Conservation (phyloP, 1,284 basidiomycete genomes). For the Hymenochaete sp. region DNA sequence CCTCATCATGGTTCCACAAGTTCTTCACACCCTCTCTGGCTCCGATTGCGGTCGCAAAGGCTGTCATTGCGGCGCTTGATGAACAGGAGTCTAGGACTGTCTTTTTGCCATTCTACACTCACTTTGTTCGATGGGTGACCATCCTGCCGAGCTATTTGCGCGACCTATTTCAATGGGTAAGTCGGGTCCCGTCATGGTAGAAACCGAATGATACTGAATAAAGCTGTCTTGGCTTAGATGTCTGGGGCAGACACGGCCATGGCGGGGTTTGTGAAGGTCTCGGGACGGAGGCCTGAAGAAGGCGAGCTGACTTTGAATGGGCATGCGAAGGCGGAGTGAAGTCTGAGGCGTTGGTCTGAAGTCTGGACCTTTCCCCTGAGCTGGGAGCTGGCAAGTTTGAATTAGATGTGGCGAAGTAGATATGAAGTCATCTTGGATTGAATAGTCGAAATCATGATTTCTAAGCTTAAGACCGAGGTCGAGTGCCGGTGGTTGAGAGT, state of each 20-base stretch:
- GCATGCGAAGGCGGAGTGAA: not conserved
- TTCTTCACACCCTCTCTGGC: slow-evolving; percentile 71
- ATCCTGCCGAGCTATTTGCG: slow-evolving; percentile 62
- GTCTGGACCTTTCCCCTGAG: too few species aligned
- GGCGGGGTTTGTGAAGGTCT: slow-evolving; percentile 39
- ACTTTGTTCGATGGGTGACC: slow-evolving; percentile 47
- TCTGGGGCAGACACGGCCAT: slow-evolving; percentile 41
- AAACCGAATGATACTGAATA: slow-evolving; percentile 20
- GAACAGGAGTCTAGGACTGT: slow-evolving; percentile 66
- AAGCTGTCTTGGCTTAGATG: slow-evolving; percentile 24
- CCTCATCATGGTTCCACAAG: slow-evolving; percentile 42
- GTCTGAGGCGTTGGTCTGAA: too few species aligned
- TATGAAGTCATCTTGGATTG: too few species aligned
- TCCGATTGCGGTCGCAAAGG: slow-evolving; percentile 69
- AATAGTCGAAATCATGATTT: too few species aligned
- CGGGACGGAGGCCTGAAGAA: slow-evolving; percentile 38
- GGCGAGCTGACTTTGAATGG: slow-evolving; percentile 20
- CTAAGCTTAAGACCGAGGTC: too few species aligned
- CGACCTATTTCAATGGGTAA: slow-evolving; percentile 66
- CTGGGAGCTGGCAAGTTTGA: too few species aligned
- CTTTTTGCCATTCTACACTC: slow-evolving; percentile 63
- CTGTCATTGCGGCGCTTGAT: slow-evolving; percentile 72
- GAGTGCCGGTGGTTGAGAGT: too few species aligned
- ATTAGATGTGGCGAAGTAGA: too few species aligned
- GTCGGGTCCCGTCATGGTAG: slow-evolving; percentile 20